These are phyloP conservation scores for Pistacia vera DNA, from an alignment of 345 rosid species.

Conservation along the genomic window DNA sequence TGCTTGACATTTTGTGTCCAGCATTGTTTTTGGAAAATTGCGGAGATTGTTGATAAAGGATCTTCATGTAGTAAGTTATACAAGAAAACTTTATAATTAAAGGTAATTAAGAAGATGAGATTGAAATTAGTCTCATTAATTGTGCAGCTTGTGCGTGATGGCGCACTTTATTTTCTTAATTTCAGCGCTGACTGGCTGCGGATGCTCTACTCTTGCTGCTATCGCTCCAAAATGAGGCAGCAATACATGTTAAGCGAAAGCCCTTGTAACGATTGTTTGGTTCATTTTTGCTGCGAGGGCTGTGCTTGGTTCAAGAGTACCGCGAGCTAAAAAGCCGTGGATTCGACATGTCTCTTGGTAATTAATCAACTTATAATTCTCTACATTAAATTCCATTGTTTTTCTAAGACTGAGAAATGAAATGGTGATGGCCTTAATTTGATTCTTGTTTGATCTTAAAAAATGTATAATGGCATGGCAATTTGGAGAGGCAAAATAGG, in stretches of 20 bases:
- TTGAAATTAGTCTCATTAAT: too few species aligned
- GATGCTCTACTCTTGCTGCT: constrained; percentile 21
- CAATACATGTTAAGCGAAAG: constrained; percentile 26
- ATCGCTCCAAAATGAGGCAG: constrained; percentile 43
- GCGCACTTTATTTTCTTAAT: not conserved
- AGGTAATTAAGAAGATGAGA: too few species aligned
- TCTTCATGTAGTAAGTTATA: constrained; percentile 1
- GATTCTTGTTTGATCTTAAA: too few species aligned
- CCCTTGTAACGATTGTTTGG: constrained; percentile 33
- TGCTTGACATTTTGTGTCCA: constrained; percentile 33
- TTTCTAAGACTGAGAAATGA: too few species aligned
- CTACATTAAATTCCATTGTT: not conserved
- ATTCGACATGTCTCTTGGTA: constrained; percentile 36
- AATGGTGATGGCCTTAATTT: too few species aligned
- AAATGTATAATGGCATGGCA: constrained; percentile 33
- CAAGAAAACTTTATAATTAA: not conserved
- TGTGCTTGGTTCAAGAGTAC: constrained; percentile 44
- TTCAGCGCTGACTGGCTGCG: not conserved
- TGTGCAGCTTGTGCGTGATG: constrained; percentile 3
- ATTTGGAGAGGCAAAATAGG: constrained; percentile 33
- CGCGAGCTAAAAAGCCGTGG: constrained; percentile 46
- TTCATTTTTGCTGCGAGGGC: constrained; percentile 38
- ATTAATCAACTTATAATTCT: not conserved
- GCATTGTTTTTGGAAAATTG: constrained; percentile 28
- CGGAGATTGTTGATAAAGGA: constrained; percentile 19